These are phyloP conservation scores for Farysia itapuensis DNA, from an alignment of 1,284 basidiomycete genomes.

Conservation along the genomic window DNA sequence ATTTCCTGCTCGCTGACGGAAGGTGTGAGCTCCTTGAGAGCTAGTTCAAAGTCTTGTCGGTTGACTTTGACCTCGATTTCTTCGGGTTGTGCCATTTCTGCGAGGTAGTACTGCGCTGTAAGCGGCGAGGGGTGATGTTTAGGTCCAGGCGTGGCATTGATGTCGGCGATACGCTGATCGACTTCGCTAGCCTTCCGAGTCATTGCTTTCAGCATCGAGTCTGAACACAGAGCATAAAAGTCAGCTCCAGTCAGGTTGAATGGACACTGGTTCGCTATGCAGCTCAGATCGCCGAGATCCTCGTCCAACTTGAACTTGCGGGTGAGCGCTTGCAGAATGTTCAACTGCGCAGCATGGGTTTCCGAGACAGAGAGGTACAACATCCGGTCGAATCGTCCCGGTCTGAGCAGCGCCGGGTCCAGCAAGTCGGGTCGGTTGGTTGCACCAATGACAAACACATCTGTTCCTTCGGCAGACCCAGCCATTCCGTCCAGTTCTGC, in stretches of 20 bases:
- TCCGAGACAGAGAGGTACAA: slow-evolving; percentile 92
- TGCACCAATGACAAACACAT: slow-evolving; percentile 63
- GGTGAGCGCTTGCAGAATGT: slow-evolving; percentile 86
- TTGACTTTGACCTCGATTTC: slow-evolving; percentile 79
- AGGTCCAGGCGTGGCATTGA: slow-evolving; percentile 50
- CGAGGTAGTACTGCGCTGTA: slow-evolving; percentile 88
- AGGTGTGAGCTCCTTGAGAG: slow-evolving; percentile 76
- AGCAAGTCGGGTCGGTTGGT: slow-evolving; percentile 63
- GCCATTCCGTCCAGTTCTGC: slow-evolving; percentile 63
- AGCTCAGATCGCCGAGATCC: slow-evolving; percentile 67
- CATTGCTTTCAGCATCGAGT: slow-evolving; percentile 95
- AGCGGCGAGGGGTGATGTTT: slow-evolving; percentile 69
- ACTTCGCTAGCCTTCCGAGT: slow-evolving; percentile 79
- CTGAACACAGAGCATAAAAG: slow-evolving; percentile 95
- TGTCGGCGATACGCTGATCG: slow-evolving; percentile 59
- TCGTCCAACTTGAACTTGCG: slow-evolving; percentile 85
- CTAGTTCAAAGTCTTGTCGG: slow-evolving; percentile 73
- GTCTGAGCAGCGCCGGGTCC: slow-evolving; percentile 62
- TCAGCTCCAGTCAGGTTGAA: slow-evolving; percentile 82
- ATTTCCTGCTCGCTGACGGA: slow-evolving; percentile 88
- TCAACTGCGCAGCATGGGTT: slow-evolving; percentile 80
- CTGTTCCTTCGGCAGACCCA: slow-evolving; percentile 56
- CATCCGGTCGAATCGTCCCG: slow-evolving; percentile 87
- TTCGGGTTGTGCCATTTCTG: slow-evolving; percentile 74
- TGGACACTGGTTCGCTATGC: slow-evolving; percentile 76